Percentiles rank a stretch among this genome's conserved stretches.
phyloP scores from a whole-genome alignment of 495 filamentous ascomycete genomes.

The Penicillium angulare region DNA sequence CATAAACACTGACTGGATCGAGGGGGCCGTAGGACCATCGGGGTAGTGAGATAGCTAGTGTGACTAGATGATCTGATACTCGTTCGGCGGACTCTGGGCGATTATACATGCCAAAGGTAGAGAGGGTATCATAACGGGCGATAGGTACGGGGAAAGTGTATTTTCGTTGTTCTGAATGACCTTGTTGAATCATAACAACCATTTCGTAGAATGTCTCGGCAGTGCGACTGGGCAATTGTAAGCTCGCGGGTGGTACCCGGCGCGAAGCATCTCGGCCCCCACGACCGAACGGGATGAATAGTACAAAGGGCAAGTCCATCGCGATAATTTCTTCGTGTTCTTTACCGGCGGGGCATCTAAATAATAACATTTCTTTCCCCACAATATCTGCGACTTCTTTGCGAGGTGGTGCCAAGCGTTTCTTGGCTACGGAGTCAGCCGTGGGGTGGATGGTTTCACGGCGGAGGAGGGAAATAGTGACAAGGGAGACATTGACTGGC shows the following conservation, averaged over 20 bases:
- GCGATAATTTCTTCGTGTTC: constrained; percentile 84
- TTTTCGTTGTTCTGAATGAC: constrained; percentile 78
- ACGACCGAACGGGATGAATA: constrained; percentile 94
- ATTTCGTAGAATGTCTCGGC: constrained; percentile 97
- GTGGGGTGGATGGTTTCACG: constrained; percentile 96
- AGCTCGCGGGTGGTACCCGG: constrained; percentile 86
- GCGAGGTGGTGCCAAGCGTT: constrained; percentile 85
- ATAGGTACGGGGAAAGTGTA: constrained; percentile 90
- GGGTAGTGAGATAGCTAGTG: constrained; percentile 83
- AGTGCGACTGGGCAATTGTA: constrained; percentile 86
- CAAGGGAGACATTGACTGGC: constrained; percentile 86
- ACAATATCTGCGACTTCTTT: constrained; percentile 91
- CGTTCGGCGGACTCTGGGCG: constrained; percentile 83
- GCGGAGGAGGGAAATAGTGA: constrained; percentile 88
- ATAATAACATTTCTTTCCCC: constrained; percentile 92
- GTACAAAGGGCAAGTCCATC: constrained; percentile 97
- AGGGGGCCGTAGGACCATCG: constrained; percentile 96
- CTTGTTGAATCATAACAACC: constrained; percentile 93
- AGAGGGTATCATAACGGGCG: constrained; percentile 89
- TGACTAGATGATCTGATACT: constrained; percentile 87
- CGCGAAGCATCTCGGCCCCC: constrained; percentile 83
- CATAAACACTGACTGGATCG: constrained; percentile 93
- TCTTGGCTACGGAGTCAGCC: constrained; percentile 90
- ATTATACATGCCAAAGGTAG: constrained; percentile 99
- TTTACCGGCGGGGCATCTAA: constrained; percentile 76